Conservation (phyloP, 768 basidiomycete species). For the Pleurotus salmoneostramineus region DNA sequence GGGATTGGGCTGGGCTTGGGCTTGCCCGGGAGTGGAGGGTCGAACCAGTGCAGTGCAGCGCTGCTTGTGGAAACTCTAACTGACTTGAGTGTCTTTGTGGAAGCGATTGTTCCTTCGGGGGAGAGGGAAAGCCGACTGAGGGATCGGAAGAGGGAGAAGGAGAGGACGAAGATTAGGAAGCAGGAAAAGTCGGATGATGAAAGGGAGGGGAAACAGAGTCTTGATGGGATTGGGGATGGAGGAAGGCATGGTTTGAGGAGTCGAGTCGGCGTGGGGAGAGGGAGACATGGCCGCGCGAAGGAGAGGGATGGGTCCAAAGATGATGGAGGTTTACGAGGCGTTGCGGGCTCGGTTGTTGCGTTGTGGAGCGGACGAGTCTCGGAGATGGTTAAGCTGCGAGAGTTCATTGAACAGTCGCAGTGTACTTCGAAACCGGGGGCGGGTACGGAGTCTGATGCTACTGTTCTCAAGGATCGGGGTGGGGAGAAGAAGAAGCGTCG, state of each 20-base stretch:
- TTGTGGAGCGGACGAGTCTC: conserved; percentile 42
- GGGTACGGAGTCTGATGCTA: neutral
- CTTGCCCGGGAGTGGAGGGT: conserved; percentile 28
- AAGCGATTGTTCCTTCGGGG: conserved; percentile 27
- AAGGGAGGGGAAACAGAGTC: conserved; percentile 13
- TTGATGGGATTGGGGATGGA: conserved; percentile 18
- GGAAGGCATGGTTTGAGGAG: conserved; percentile 16
- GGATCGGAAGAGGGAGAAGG: conserved; percentile 13
- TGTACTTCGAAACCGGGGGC: neutral
- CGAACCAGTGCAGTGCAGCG: conserved; percentile 30
- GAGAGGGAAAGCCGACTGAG: conserved; percentile 27
- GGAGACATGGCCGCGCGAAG: conserved; percentile 13
- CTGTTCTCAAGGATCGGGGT: neutral
- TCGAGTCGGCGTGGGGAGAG: conserved; percentile 10
- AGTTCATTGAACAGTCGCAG: conserved; percentile 22
- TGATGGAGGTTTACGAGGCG: conserved; percentile 12
- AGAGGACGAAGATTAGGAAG: conserved; percentile 47
- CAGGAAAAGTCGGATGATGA: conserved; percentile 31
- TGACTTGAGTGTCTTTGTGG: conserved; percentile 52
- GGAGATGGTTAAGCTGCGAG: conserved; percentile 32
- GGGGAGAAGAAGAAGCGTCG: conserved; percentile 7
- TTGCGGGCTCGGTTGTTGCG: conserved; percentile 33
- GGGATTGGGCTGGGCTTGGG: conserved; percentile 40
- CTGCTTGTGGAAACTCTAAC: conserved; percentile 41
- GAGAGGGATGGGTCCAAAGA: conserved; percentile 22